These are phyloP conservation scores for Haplosporangium sp. DNA, from an alignment of 371 early-diverging fungal genomes.

Conservation along the genomic window DNA sequence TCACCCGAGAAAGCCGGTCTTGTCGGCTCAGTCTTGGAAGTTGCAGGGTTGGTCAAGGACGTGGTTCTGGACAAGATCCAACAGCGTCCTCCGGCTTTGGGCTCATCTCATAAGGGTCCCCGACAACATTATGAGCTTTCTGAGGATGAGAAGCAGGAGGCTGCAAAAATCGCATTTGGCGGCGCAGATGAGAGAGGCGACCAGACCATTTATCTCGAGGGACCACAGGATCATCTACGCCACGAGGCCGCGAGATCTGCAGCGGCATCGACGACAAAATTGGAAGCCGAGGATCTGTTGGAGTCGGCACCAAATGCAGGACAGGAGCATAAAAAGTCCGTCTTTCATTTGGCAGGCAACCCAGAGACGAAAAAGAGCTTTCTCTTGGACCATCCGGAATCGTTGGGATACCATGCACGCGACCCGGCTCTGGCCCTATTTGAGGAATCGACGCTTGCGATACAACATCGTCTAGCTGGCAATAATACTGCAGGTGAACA, in stretches of 20 bases:
- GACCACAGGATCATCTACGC: slow-evolving; percentile 15
- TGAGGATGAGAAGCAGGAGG: slow-evolving; percentile 22
- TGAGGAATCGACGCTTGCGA: slow-evolving; percentile 15
- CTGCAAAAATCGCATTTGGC: slow-evolving; percentile 38
- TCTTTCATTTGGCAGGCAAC: slow-evolving; percentile 40
- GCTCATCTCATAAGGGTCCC: not conserved
- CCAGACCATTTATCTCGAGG: slow-evolving; percentile 31
- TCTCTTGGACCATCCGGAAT: slow-evolving; percentile 38
- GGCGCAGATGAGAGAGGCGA: slow-evolving; percentile 48
- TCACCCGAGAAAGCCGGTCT: slow-evolving; percentile 53
- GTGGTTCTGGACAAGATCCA: slow-evolving; percentile 53
- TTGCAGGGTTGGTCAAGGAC: slow-evolving; percentile 48
- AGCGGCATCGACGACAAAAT: not conserved
- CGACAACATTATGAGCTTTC: not conserved
- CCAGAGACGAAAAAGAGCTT: slow-evolving; percentile 35
- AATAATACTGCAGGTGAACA: not conserved
- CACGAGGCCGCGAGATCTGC: slow-evolving; percentile 11
- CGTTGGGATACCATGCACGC: slow-evolving; percentile 37
- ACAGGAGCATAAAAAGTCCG: slow-evolving; percentile 24
- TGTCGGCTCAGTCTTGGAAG: slow-evolving; percentile 26
- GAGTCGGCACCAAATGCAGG: slow-evolving; percentile 20
- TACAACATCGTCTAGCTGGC: slow-evolving; percentile 7
- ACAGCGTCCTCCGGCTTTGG: slow-evolving; percentile 10
- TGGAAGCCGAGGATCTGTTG: slow-evolving; percentile 16
- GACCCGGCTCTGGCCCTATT: slow-evolving; percentile 8